These are phyloP conservation scores for Tylopilus sp. DNA, from an alignment of 1,284 basidiomycete species.

Conservation along the genomic window DNA sequence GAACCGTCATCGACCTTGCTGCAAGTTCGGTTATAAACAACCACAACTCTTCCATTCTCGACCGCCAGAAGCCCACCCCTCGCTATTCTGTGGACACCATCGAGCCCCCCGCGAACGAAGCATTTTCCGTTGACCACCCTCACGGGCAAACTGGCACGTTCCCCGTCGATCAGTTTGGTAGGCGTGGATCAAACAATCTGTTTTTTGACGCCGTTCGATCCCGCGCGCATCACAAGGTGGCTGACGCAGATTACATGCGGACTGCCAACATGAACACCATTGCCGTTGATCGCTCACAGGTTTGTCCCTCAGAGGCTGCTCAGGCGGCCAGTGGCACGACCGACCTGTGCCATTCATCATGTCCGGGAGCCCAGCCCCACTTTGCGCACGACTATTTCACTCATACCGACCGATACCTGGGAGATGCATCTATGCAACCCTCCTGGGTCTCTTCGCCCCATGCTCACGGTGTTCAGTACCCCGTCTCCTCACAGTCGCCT, in stretches of 20 bases:
- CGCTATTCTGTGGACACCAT: slow-evolving; percentile 20
- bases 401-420: slow-evolving; percentile 22
- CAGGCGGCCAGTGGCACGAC: slow-evolving; percentile 24
- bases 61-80: slow-evolving; percentile 19
- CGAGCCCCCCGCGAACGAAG: slow-evolving; percentile 17
- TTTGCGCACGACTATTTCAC: slow-evolving; percentile 28
- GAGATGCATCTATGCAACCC: slow-evolving; percentile 25
- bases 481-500: slow-evolving; percentile 29
- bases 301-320: slow-evolving; percentile 19
- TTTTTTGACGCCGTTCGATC: slow-evolving; percentile 33
- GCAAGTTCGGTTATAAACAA: slow-evolving; percentile 10
- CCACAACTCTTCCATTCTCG: slow-evolving; percentile 15
- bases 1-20: slow-evolving; percentile 12
- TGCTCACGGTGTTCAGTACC: slow-evolving; percentile 30
- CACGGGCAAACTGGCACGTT: slow-evolving; percentile 10
- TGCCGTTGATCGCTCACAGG: slow-evolving; percentile 26
- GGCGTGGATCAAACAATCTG: slow-evolving; percentile 33
- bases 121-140: slow-evolving; percentile 15
- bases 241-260: slow-evolving; percentile 23
- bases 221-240: slow-evolving; percentile 27
- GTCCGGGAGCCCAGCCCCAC: slow-evolving; percentile 25
- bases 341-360: slow-evolving; percentile 29
- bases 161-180: slow-evolving; percentile 27
- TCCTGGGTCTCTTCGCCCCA: slow-evolving; percentile 31
- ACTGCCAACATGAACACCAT: slow-evolving; percentile 21